Conservation (phyloP, 441 rosid genomes). For the Erodium chrysanthum region DNA sequence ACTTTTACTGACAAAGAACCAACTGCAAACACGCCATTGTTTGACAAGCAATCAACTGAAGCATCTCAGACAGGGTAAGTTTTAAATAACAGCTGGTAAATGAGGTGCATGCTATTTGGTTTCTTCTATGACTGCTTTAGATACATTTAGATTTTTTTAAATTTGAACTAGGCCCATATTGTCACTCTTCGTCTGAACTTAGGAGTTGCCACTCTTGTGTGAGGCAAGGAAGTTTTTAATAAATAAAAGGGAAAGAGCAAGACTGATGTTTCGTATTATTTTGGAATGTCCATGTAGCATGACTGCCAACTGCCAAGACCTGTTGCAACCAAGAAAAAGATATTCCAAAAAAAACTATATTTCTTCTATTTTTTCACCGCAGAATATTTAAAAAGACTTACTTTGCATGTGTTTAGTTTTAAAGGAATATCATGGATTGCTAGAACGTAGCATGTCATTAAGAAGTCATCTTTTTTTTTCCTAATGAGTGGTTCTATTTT, state of each 20-base stretch:
- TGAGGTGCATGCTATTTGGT: neutral
- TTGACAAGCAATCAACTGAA: slow-evolving; percentile 61
- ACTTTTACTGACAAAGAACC: slow-evolving; percentile 61
- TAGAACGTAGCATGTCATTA: neutral
- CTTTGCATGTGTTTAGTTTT: neutral
- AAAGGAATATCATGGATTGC: neutral
- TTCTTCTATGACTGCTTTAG: neutral
- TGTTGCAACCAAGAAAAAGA: neutral
- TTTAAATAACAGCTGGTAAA: slow-evolving; percentile 6
- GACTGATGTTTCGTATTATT: neutral
- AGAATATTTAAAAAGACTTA: neutral
- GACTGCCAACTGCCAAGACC: neutral
- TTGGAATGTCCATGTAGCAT: neutral
- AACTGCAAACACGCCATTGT: slow-evolving; percentile 44
- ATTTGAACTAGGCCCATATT: neutral
- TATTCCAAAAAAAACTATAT: neutral
- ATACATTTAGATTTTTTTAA: neutral
- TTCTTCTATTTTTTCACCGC: neutral
- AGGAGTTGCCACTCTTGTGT: neutral
- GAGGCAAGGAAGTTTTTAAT: too few relatives aligned
- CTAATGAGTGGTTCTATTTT: neutral
- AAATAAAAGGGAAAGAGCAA: too few relatives aligned
- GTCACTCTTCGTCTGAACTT: neutral
- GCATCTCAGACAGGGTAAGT: slow-evolving; percentile 56
- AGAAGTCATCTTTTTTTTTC: too few relatives aligned